phyloP scores from a whole-genome alignment of 1,284 basidiomycete genomes.

The Ceratobasidium papillatum region DNA sequence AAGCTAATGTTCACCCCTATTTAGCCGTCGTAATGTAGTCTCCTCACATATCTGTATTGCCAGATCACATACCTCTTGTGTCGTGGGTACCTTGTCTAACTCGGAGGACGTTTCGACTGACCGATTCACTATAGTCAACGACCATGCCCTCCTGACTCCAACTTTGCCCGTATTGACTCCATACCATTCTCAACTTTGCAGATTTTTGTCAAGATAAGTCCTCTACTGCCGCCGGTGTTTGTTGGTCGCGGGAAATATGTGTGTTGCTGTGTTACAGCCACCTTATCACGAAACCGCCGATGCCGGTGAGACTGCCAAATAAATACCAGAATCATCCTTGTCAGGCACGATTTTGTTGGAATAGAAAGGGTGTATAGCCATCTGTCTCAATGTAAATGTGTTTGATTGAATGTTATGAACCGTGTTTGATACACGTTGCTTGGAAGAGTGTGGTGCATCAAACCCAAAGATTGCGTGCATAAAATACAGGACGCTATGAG shows the following conservation, averaged over 20 bases:
- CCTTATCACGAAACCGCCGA: not conserved
- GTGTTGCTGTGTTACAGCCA: not conserved
- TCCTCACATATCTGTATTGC: not conserved
- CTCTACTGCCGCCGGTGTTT: not conserved
- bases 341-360: not conserved
- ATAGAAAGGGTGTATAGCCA: not conserved
- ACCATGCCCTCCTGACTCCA: not conserved
- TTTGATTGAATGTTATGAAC: not conserved
- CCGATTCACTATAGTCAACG: not conserved
- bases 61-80: not conserved
- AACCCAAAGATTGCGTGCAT: not conserved
- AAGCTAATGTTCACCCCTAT: not conserved
- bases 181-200: not conserved
- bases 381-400: not conserved
- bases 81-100: not conserved
- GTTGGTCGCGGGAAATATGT: not conserved
- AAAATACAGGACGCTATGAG: not conserved
- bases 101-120: not conserved
- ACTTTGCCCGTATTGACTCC: not conserved
- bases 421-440: conserved; percentile 1
- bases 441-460: not conserved
- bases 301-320: not conserved
- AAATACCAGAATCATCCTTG: conserved; percentile 5
- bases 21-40: not conserved
- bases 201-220: conserved; percentile 17